phyloP scores from a whole-genome alignment of 495 filamentous ascomycete species.

The Aspergillus coremiiformis region DNA sequence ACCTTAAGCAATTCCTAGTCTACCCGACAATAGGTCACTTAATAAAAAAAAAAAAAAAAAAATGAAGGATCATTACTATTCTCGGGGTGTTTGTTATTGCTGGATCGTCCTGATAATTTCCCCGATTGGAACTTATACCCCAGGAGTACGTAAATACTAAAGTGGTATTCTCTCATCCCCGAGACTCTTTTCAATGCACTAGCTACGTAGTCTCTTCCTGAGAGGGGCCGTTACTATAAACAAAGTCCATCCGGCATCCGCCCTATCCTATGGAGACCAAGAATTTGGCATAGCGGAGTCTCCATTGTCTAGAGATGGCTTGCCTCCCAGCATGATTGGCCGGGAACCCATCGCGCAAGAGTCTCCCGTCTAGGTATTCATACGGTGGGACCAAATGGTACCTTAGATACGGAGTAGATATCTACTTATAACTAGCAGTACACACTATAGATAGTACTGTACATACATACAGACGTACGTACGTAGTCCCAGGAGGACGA shows the following conservation, averaged over 20 bases:
- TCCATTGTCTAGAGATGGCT: slow-evolving; percentile 1
- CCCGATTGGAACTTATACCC: neutral
- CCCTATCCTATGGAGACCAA: neutral
- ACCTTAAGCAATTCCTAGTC: neutral
- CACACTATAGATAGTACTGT: too few species aligned
- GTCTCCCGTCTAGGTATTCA: too few species aligned
- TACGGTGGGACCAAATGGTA: slow-evolving; percentile 4
- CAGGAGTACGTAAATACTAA: too few species aligned
- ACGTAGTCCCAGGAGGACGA: neutral
- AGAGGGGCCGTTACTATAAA: slow-evolving; percentile 1
- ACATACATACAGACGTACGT: neutral
- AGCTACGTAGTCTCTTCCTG: neutral
- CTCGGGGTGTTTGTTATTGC: neutral
- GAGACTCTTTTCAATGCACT: neutral
- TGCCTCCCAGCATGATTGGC: neutral
- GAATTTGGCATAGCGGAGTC: neutral
- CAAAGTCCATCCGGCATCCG: neutral
- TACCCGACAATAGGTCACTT: neutral
- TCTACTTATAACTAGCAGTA: too few species aligned
- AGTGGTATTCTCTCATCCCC: neutral
- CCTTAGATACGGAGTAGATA: neutral
- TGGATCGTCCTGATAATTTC: neutral
- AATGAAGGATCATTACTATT: too few species aligned
- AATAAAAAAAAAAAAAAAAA: neutral
- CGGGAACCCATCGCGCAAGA: neutral